A percentile compares a stretch with the other conserved stretches of the same genome.
These are phyloP conservation scores for Sporothrix schenckii DNA, from an alignment of 2,329 filamentous ascomycete species.

Conservation along the genomic window DNA sequence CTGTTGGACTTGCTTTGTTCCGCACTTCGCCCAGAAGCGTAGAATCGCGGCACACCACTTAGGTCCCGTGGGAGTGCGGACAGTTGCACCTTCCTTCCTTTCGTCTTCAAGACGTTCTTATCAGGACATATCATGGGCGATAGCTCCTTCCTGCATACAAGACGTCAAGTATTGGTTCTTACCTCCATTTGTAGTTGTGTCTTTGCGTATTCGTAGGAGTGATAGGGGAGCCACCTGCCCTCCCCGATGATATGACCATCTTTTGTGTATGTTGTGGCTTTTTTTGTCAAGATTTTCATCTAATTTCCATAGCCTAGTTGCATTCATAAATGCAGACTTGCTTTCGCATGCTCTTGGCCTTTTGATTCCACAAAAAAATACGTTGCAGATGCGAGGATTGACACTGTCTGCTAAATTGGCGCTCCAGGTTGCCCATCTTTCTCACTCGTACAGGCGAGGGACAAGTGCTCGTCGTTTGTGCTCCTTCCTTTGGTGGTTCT, in stretches of 20 bases:
- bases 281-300: not conserved
- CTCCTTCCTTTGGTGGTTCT: not conserved
- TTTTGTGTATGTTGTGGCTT: not conserved
- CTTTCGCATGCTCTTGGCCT: constrained; percentile 5
- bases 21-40: not conserved
- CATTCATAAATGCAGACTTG: not conserved
- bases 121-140: not conserved
- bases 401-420: constrained; percentile 16
- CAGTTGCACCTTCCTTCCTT: constrained; percentile 10
- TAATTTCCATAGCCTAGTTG: constrained; percentile 11
- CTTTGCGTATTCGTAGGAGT: not conserved
- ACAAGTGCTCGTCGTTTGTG: not conserved
- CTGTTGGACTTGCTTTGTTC: not conserved
- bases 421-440: constrained; percentile 1
- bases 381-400: not conserved
- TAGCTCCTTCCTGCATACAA: constrained; percentile 1
- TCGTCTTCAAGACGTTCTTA: not conserved
- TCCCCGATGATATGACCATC: not conserved
- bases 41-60: constrained; percentile 10
- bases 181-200: not conserved
- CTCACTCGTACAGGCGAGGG: not conserved
- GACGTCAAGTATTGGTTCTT: not conserved
- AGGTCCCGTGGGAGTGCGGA: not conserved
- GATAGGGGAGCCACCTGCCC: constrained; percentile 4
- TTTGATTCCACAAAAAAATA: constrained; percentile 17